phyloP scores from a whole-genome alignment of 768 basidiomycete genomes.

The Hygrocybe punicea region DNA sequence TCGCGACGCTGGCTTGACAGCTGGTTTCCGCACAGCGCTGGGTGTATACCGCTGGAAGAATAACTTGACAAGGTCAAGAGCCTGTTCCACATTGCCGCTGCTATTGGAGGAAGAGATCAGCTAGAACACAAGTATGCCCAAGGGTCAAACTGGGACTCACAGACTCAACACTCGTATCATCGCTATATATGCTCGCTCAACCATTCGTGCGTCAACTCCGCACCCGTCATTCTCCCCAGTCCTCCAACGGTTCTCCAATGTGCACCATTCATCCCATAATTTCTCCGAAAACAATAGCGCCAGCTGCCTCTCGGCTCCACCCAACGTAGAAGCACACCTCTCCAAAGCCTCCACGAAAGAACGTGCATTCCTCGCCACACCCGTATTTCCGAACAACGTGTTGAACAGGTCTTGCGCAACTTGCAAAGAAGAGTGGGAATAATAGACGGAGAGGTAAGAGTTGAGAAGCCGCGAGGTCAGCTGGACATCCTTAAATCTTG shows the following conservation, averaged over 20 bases:
- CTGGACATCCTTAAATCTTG: conserved; percentile 55
- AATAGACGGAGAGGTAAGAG: conserved; percentile 77
- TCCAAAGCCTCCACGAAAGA: conserved; percentile 67
- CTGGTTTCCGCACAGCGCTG: conserved; percentile 38
- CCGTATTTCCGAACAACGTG: conserved; percentile 43
- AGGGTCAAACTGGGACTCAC: too few relatives aligned
- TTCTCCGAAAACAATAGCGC: conserved; percentile 54
- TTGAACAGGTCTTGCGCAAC: conserved; percentile 49
- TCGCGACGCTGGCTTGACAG: conserved; percentile 47
- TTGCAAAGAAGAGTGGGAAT: conserved; percentile 51
- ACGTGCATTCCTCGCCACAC: conserved; percentile 47
- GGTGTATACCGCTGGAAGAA: conserved; percentile 72
- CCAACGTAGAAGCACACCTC: conserved; percentile 48
- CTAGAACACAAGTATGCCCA: conserved; percentile 1
- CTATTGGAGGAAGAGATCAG: conserved; percentile 31
- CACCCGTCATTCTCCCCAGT: conserved; percentile 20
- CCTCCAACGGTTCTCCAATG: conserved; percentile 40
- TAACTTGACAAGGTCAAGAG: conserved; percentile 51
- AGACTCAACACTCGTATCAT: conserved; percentile 63
- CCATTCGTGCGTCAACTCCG: conserved; percentile 41
- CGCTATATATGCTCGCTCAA: conserved; percentile 67
- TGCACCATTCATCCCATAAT: conserved; percentile 65
- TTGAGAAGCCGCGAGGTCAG: conserved; percentile 66
- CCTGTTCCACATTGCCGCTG: conserved; percentile 48
- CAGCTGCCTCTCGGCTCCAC: conserved; percentile 44